These are phyloP conservation scores for Mycena filopes DNA, from an alignment of 768 basidiomycete genomes.

Conservation along the genomic window DNA sequence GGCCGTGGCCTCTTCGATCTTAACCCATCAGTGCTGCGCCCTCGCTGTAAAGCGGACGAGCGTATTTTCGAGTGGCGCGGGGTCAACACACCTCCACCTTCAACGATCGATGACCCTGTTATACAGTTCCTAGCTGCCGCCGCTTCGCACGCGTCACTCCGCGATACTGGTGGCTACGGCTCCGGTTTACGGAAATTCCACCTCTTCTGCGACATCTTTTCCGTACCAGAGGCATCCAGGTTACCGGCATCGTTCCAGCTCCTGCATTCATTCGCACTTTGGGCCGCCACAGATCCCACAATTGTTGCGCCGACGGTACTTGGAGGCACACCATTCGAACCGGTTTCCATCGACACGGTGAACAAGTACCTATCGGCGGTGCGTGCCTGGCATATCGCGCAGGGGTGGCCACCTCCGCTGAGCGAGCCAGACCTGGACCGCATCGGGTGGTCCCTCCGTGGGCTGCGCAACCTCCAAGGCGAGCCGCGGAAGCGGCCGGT, in stretches of 20 bases:
- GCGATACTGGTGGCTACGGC: slow-evolving; percentile 28
- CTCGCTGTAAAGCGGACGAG: slow-evolving; percentile 37
- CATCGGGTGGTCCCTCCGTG: slow-evolving; percentile 44
- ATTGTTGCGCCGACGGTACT: slow-evolving; percentile 11
- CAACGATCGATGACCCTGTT: slow-evolving; percentile 35
- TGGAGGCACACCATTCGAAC: slow-evolving; percentile 40
- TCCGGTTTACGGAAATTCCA: slow-evolving; percentile 43
- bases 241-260: slow-evolving; percentile 42
- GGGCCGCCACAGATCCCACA: slow-evolving; percentile 46
- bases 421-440: slow-evolving; percentile 25
- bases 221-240: slow-evolving; percentile 38
- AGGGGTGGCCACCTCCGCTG: slow-evolving; percentile 50
- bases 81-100: slow-evolving; percentile 39
- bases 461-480: slow-evolving; percentile 39
- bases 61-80: slow-evolving; percentile 46
- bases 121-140: slow-evolving; percentile 27
- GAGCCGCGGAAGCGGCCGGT: slow-evolving; percentile 31
- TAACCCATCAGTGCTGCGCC: slow-evolving; percentile 36
- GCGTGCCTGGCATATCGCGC: slow-evolving; percentile 50
- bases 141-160: slow-evolving; percentile 38
- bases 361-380: slow-evolving; percentile 50
- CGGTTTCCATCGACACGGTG: slow-evolving; percentile 37
- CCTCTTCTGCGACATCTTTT: slow-evolving; percentile 43
- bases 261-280: slow-evolving; percentile 48
- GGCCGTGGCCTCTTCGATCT: slow-evolving; percentile 18